Percentiles rank a stretch among this genome's conserved stretches.
These are phyloP conservation scores for Chalciporus piperatus DNA, from an alignment of 768 basidiomycete species.

Conservation along the genomic window DNA sequence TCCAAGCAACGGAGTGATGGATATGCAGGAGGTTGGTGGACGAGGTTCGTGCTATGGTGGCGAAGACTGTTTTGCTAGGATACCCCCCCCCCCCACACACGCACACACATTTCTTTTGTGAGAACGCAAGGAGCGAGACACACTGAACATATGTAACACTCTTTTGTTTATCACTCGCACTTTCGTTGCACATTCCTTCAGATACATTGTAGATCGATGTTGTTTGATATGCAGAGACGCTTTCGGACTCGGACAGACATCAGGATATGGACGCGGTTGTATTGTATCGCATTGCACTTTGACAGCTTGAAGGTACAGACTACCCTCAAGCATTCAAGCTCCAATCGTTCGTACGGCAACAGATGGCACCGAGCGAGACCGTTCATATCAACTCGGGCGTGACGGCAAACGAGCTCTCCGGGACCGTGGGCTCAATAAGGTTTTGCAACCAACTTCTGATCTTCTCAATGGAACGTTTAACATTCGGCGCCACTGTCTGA, in stretches of 20 bases:
- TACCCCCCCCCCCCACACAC: constrained; percentile 11
- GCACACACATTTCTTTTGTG: neutral
- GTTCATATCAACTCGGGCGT: neutral
- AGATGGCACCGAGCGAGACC: too few species aligned
- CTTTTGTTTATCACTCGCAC: constrained; percentile 29
- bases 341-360: too few species aligned
- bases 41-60: constrained; percentile 76
- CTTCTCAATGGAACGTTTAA: too few species aligned
- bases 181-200: constrained; percentile 23
- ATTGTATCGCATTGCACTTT: neutral
- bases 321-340: too few species aligned
- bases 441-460: too few species aligned
- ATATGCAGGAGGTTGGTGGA: constrained; percentile 81
- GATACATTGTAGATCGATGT: constrained; percentile 19
- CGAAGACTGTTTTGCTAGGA: constrained; percentile 70
- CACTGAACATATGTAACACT: constrained; percentile 35
- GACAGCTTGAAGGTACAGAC: too few species aligned
- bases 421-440: neutral
- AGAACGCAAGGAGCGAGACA: constrained; percentile 12
- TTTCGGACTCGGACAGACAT: neutral
- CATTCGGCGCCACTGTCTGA: too few species aligned
- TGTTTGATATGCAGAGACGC: constrained; percentile 20
- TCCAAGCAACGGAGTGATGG: constrained; percentile 54
- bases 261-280: too few species aligned
- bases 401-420: neutral